A percentile compares a stretch with the other conserved stretches of the same genome.
Conservation (phyloP, 1,139 yeast genomes). For the Lipomyces yarrowii region DNA sequence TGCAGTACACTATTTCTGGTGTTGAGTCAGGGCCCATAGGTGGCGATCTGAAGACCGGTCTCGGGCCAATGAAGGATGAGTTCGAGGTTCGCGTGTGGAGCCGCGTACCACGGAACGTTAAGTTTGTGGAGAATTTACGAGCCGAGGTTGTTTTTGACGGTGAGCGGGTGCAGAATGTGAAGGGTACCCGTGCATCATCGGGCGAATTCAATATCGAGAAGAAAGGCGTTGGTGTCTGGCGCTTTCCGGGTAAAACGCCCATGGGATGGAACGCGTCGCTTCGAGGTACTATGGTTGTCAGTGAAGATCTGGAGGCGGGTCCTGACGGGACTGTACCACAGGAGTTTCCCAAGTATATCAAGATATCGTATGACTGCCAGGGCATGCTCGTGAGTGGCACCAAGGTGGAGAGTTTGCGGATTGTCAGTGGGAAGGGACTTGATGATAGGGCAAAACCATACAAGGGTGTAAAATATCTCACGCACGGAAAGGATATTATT, state of each 20-base stretch:
- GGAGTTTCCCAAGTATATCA: conserved; percentile 55
- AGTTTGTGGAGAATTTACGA: conserved; percentile 58
- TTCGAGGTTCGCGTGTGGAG: conserved; percentile 72
- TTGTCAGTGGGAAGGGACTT: conserved; percentile 60
- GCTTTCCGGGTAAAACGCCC: conserved; percentile 59
- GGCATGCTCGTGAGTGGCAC: conserved; percentile 81
- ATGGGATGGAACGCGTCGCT: conserved; percentile 72
- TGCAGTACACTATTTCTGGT: conserved; percentile 65
- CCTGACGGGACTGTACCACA: conserved; percentile 34
- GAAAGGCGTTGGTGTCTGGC: conserved; percentile 69
- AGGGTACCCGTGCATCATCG: conserved; percentile 62
- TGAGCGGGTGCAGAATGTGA: conserved; percentile 43
- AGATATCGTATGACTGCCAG: conserved; percentile 59
- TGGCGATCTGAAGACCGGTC: conserved; percentile 60
- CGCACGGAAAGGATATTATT: conserved; percentile 58
- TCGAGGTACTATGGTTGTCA: conserved; percentile 55
- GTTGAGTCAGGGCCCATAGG: conserved; percentile 56
- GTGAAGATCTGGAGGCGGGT: conserved; percentile 29
- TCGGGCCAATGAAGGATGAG: conserved; percentile 67
- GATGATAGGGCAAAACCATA: conserved; percentile 72
- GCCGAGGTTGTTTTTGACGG: conserved; percentile 54
- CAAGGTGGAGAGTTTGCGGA: conserved; percentile 65
- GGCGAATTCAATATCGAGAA: conserved; percentile 68
- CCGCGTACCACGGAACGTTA: conserved; percentile 53
- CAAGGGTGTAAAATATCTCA: conserved; percentile 86